Evolutionary conservation across 2,329 filamentous ascomycete species (phyloP), one percentile per base, ranked within the genome.

Genomic region (Furcasterigmium furcatum): DNA sequence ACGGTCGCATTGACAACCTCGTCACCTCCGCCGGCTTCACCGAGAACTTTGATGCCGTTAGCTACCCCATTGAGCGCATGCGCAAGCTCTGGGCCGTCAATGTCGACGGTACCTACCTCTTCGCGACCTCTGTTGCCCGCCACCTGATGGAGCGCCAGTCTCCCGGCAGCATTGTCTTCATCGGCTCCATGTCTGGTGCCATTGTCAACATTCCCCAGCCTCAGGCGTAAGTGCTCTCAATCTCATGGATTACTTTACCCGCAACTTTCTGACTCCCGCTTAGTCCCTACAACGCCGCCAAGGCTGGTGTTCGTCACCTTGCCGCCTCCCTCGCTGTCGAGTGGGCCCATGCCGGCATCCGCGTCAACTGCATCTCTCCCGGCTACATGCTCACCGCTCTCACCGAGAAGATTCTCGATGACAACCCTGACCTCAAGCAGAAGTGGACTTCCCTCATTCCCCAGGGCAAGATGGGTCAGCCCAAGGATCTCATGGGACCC

Each of bases 1-100:
- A 96, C 63, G 85, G 85, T 67, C 86, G 87, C 66, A 90, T 96
- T 56, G 91, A 96, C 70, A 85, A 89, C 67, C 79, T 97, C 21
- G 91, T 97, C 58, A 96, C 92, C 21, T 95, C 90, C n/a, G 92
- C 92, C 41, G 92, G 92, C 38, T 96, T 97, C 72, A 94, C 89
- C 13, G 92, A 96, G 73, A 96, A 96, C 73, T 95, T 91, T 61
- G 87, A 95, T 58, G 92, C 92, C 39, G 87, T 91, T 58, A 84
- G 85, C 55, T 97, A 97, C 70, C 91, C 91, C 1, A 82, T 91
- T 55, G 90, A 96, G 56, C 87, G 91, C 54, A 85, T 96, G 68
- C 84, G 91, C 67, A 95, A 95, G 74, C 82, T 97, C 14, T 96
- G 90, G 90, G 84, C 83, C 41, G 92, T 96, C 62, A 96, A 96